Percentiles rank a stretch among this genome's conserved stretches.
These are phyloP conservation scores for Eucalyptus cloeziana DNA, from an alignment of 345 rosid genomes.

Conservation along the genomic window DNA sequence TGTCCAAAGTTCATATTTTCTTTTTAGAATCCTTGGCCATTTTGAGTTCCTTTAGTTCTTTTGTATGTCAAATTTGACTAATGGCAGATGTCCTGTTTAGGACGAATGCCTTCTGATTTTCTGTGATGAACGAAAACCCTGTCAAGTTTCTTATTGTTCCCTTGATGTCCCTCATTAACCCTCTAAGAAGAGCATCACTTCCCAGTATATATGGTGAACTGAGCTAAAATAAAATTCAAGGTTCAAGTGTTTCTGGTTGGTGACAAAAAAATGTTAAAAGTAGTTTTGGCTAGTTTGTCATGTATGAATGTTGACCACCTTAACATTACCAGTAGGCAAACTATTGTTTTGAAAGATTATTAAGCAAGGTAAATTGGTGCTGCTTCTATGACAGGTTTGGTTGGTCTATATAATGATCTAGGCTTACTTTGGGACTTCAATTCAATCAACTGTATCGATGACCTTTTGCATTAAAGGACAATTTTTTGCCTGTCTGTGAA, in stretches of 20 bases:
- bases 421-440: not conserved
- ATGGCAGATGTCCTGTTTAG: too few species aligned
- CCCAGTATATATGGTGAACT: too few species aligned
- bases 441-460: not conserved
- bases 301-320: not conserved
- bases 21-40: not conserved
- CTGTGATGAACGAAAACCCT: not conserved
- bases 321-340: not conserved
- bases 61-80: not conserved
- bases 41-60: not conserved
- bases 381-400: not conserved
- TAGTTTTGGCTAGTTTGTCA: not conserved
- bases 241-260: not conserved
- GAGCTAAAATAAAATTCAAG: not conserved
- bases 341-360: not conserved
- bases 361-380: not conserved
- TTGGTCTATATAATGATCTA: too few species aligned
- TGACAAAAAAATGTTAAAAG: not conserved
- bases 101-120: not conserved
- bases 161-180: too few species aligned
- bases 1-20: too few species aligned
- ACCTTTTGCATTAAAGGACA: not conserved
- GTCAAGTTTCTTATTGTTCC: not conserved
- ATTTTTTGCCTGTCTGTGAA: not conserved
- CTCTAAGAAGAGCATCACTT: not conserved